A percentile compares a stretch with the other conserved stretches of the same genome.
These are phyloP conservation scores for Prunus salicina DNA, from an alignment of 306 rosid species.

Conservation along the genomic window DNA sequence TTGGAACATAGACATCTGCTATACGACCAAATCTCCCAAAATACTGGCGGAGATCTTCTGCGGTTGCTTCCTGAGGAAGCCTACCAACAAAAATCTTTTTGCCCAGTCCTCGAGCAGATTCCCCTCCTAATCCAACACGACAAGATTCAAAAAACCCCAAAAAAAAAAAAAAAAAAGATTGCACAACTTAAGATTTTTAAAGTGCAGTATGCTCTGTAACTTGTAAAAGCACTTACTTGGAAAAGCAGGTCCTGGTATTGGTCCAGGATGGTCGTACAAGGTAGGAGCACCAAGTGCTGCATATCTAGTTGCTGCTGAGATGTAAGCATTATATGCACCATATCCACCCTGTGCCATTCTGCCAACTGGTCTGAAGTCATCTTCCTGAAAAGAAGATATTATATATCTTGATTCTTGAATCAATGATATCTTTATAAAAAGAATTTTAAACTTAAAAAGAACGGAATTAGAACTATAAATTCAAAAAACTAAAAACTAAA, in stretches of 20 bases:
- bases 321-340: slow-evolving; percentile 96
- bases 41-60: slow-evolving; percentile 89
- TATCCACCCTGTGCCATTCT: slow-evolving; percentile 83
- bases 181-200: background rate
- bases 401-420: slow-evolving; percentile 7
- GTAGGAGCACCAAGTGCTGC: slow-evolving; percentile 98
- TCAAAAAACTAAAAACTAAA: background rate
- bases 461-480: background rate
- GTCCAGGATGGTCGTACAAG: slow-evolving; percentile 66
- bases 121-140: slow-evolving; percentile 61
- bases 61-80: slow-evolving; percentile 86
- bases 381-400: slow-evolving; percentile 59
- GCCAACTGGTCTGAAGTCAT: slow-evolving; percentile 75
- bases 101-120: slow-evolving; percentile 63
- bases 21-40: slow-evolving; percentile 92
- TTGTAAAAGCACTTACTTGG: slow-evolving; percentile 61
- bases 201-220: slow-evolving; percentile 13
- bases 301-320: slow-evolving; percentile 92
- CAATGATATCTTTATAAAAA: background rate
- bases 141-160: background rate
- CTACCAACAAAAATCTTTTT: slow-evolving; percentile 84
- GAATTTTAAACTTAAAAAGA: background rate
- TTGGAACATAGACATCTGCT: slow-evolving; percentile 84
- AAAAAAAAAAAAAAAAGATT: background rate
- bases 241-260: slow-evolving; percentile 67